Evolutionary conservation across 2,329 filamentous ascomycete species (phyloP), one percentile per base, ranked within the genome.

Genomic region (Penicillium sp.): DNA sequence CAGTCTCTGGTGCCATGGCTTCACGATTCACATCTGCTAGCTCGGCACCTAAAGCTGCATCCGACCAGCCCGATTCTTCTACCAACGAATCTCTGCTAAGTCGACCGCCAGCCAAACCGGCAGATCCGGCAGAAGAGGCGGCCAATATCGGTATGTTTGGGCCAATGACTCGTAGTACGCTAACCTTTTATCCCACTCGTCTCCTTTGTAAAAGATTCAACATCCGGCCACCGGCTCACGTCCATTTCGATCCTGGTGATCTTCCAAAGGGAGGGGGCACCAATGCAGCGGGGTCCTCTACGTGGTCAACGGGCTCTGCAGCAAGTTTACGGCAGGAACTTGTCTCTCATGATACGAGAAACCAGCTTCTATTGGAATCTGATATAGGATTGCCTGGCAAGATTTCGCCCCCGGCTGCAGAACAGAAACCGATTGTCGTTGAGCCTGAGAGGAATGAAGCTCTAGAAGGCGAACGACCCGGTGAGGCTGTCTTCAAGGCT

Each of bases 191-290:
- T 64, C 94, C 94, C 0, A 87, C 88, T 1, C 81, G 91, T 55
- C 74, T 99, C 42, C 74, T 97, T n/a, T 97, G 93, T 75, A 99
- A 97, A 71, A 82, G 94, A 8, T 96, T 99, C 74, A 91, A 91
- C 64, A 88, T 97, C n/a, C 85, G 81, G 59, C 83, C 88, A 8
- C 91, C 92, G 0, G 80, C 82, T 9, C 83, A 91, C 69, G 84
- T 88, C 30, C 81, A 83, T 64, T 74, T 79, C 33, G 81, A 86
- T 43, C 71, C 79, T 0, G 75, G 71, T 16, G 69, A 71, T 55
- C 69, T 66, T 18, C 60, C 66, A 11, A 68, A 77, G 69, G 63
- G 73, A 60, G 50, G 65, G 59, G 24, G 11, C 14, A 14, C 52
- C n/a, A 20, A 47, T 60, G 55, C 58, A 58, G 56, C 51, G 64